Evolutionary conservation across 2,329 filamentous ascomycete genomes (phyloP).

Genomic region (Pseudopithomyces maydicus): DNA sequence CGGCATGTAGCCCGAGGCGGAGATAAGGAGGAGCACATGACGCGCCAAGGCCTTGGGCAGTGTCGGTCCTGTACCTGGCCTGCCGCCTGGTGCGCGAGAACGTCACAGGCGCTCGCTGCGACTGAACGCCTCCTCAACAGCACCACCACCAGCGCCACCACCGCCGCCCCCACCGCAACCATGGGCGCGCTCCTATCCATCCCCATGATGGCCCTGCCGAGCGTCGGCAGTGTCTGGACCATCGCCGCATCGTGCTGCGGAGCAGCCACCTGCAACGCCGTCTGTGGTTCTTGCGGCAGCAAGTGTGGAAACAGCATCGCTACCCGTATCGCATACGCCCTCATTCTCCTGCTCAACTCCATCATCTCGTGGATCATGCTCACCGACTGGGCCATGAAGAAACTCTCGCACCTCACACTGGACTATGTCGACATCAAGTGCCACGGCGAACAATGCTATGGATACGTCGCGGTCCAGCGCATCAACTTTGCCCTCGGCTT

Average conservation of each 20-base stretch:
- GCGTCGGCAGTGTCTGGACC: constrained; percentile 79
- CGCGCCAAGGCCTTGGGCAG: background rate
- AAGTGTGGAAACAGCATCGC: constrained; percentile 98
- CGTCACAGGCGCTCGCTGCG: constrained; percentile 15
- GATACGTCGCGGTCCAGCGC: constrained; percentile 94
- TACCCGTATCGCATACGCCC: constrained; percentile 93
- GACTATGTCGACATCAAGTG: constrained; percentile 97
- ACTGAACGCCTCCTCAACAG: constrained; percentile 9
- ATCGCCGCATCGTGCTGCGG: constrained; percentile 91
- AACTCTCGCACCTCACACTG: constrained; percentile 86
- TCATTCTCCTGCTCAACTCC: constrained; percentile 94
- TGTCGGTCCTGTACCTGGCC: too few species aligned
- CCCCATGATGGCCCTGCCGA: constrained; percentile 86
- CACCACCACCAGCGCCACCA: constrained; percentile 4
- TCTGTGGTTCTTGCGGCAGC: constrained; percentile 93
- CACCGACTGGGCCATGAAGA: constrained; percentile 97
- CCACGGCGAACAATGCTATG: constrained; percentile 84
- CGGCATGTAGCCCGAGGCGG: background rate
- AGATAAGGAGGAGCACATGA: constrained; percentile 2
- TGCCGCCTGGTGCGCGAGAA: background rate
- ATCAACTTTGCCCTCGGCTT: constrained; percentile 97
- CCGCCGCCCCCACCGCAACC: constrained; percentile 21
- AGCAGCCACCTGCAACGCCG: constrained; percentile 92
- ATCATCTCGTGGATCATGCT: constrained; percentile 99
- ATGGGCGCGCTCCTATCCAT: constrained; percentile 95